Evolutionary conservation across 768 basidiomycete genomes (phyloP), one percentile per base, ranked within the genome.

Genomic region (Amanita pallidorosea): DNA sequence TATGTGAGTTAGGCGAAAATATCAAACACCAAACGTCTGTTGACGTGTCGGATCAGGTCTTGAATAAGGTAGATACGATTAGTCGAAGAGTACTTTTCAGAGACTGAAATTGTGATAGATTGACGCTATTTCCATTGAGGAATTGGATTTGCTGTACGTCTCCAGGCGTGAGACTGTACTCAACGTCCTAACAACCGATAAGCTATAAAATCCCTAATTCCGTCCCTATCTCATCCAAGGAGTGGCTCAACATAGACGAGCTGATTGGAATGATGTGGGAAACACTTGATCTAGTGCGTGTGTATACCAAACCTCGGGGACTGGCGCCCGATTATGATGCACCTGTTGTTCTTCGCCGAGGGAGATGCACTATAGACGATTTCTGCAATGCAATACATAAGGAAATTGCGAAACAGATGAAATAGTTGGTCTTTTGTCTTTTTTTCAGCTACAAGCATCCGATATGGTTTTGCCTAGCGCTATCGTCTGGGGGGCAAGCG

Each of bases 191-290:
- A 49, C 51, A 46, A 44, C 20, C 53, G 51, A 34, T 33, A 56
- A 82, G 79, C 54, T 91, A 93, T 71, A 89, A 91, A 67, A 99
- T 99, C 53, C 96, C 96, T 2, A 77, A 89, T 65, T 92, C 89
- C 40, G 95, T 98, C 7, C 96, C 96, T 3, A 75, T 99, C 63
- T 94, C 91, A 13, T 96, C 91, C 2, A 80, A 79, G 54, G 84
- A 93, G 59, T 98, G 96, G 96, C 73, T 96, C 57, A 98, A 98
- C 68, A 72, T 99, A 58, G 96, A 98, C 65, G 96, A 99, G 63
- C 75, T 99, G 44, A 79, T 88, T 49, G 83, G 88, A 53, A 78
- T 78, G 59, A 97, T 97, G 92, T 98, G 96, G 95, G 72, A 83
- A 44, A 81, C 87, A 33, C 79, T 99, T 23, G 82, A 92, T 61